Base-by-base conservation (phyloP, 805 yeast species). In the Saccharomycopsis vini region DNA sequence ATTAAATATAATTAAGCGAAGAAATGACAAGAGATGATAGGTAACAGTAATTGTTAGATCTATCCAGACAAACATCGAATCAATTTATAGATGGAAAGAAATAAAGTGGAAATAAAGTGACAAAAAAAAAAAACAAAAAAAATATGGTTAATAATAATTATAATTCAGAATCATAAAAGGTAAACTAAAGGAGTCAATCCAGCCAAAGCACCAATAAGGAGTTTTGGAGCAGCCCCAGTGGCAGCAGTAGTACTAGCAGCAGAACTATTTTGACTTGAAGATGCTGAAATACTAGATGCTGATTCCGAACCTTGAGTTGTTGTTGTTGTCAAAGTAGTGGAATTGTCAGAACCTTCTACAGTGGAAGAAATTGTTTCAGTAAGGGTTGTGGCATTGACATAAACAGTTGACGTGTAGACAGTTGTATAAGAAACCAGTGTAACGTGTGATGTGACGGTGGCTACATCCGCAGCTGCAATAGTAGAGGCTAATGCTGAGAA, bases 141-240 rank as follows among this genome's bases (percentile, higher is more conserved):
- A n/a, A n/a, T n/a, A n/a, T n/a, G n/a, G n/a, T n/a, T n/a, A n/a
- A n/a, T n/a, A n/a, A n/a, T n/a, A n/a, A n/a, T n/a, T n/a, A n/a
- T n/a, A n/a, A n/a, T n/a, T n/a, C n/a, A n/a, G n/a, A n/a, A n/a
- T n/a, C n/a, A n/a, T n/a, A 46, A 43, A 12, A 46, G 12, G 50
- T 43, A 46, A 28, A 31, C 44, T 19, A 40, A 13, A 29, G 41
- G 47, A 33, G 47, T 47, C 16, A 46, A 19, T 39, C 41, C 48
- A 33, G 48, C 48, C 36, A 45, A 36, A 34, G 40, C 49, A 30
- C 50, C 50, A 20, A 35, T 42, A 21, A 47, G 13, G n/a, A 43
- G 15, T 19, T 34, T 46, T 16, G 24, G 29, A 36, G 47, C 50
- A 39, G 34, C 50, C 20, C 49, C 49, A 23, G 50, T 40, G 19